Percentiles rank a stretch among this genome's conserved stretches.
Evolutionary conservation across 164 flowering plant species (phyloP).

Genomic region (Tinospora cordifolia): DNA sequence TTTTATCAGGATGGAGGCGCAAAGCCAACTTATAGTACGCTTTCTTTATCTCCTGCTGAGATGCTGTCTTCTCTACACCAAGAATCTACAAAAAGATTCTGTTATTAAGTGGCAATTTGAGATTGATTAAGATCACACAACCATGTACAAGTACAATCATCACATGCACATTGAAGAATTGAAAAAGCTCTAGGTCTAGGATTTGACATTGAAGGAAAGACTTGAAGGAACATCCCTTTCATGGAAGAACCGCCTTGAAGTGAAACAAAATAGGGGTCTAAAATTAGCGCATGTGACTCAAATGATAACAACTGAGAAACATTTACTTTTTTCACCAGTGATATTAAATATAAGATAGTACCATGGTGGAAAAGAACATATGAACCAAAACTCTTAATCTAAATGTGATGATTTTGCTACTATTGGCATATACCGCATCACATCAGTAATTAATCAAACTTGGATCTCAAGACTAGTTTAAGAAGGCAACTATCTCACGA

Average conservation of each 20-base stretch:
- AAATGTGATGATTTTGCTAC: no score
- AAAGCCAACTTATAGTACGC: constrained; percentile 91
- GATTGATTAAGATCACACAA: not conserved
- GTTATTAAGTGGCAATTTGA: not conserved
- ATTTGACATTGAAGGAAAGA: not conserved
- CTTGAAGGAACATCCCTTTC: not conserved
- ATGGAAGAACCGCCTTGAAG: no score
- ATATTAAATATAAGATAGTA: not conserved
- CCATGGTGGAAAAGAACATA: no score
- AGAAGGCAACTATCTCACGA: no score
- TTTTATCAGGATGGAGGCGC: constrained; percentile 95
- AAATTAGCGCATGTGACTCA: not conserved
- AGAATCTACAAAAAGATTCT: constrained; percentile 47
- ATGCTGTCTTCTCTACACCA: constrained; percentile 74
- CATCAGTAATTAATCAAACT: no score
- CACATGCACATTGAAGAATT: not conserved
- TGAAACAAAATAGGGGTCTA: no score
- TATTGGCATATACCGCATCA: no score
- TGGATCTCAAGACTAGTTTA: no score
- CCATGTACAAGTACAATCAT: not conserved
- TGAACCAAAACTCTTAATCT: no score
- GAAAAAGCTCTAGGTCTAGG: not conserved
- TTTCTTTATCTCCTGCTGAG: constrained; percentile 88
- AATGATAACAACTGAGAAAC: not conserved
- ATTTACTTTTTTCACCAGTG: not conserved